Evolutionary conservation across 2,329 filamentous ascomycete species (phyloP), one percentile per base, ranked within the genome.

Genomic region (Hypoxylon sp.): DNA sequence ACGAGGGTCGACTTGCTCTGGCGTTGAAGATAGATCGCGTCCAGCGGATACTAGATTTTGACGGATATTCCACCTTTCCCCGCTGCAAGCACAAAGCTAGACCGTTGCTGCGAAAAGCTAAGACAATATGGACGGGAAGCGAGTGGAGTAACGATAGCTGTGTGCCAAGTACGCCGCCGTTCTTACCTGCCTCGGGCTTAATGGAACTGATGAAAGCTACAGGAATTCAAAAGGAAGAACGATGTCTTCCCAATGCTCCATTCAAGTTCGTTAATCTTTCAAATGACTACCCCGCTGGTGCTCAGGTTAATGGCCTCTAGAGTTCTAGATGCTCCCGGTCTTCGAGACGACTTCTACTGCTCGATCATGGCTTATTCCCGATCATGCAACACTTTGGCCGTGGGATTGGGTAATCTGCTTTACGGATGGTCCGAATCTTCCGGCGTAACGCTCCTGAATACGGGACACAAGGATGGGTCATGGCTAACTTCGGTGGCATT

Each of bases 281-380:
- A 14, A 28, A 28, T 1, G 7, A 3, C 14, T 20, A 32, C 3
- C 18, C 64, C 8, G 46, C 57, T 18, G 14, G n/a, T 18, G 14
- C 51, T 14, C 11, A 28, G 56, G 44, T 75, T 84, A 59, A 83
- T 73, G 61, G 14, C 1, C 22, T n/a, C 14, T 67, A 91, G 89
- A 80, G 91, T 97, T 5, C 84, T 99, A 4, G 93, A 97, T 79
- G 95, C 95, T 7, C 93, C 94, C 2, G 87, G 89, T 53, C 83
- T 98, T n/a, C 89, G 93, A 60, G 93, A 98, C 73, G 95, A 99
- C 78, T 99, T 94, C 77, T 99, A 99, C 77, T 97, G 93, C 79
- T 96, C 94, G 0, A 85, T 94, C 2, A 84, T 99, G 56, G 93
- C 96, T 8, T 98, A 97, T 77, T 97, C 91, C 0, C 78, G 85